Conservation (phyloP, 2,329 filamentous ascomycete genomes). For the Sporothrix inflata region DNA sequence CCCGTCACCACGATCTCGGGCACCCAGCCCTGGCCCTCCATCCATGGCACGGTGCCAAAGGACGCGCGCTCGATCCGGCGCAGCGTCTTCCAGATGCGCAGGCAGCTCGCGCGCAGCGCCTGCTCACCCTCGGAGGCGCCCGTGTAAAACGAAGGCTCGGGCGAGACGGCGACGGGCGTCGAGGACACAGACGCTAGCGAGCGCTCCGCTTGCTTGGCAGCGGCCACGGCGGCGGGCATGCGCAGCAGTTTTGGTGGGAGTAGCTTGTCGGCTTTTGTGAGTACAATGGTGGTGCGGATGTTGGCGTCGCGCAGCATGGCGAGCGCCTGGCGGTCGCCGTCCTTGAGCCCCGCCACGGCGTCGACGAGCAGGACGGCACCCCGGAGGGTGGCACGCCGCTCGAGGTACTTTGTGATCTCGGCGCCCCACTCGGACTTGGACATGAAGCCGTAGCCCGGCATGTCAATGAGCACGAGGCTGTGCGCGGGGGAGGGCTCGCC, state of each 20-base stretch:
- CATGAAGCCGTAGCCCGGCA: conserved; percentile 45
- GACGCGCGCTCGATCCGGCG: conserved; percentile 29
- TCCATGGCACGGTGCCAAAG: conserved; percentile 35
- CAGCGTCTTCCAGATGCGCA: conserved; percentile 40
- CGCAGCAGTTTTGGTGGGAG: conserved; percentile 28
- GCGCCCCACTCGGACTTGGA: conserved; percentile 54
- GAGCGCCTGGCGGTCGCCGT: conserved; percentile 53
- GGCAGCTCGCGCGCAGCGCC: conserved; percentile 36
- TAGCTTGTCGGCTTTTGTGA: conserved; percentile 62
- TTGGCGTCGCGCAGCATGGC: conserved; percentile 50
- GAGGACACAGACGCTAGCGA: not conserved
- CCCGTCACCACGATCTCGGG: conserved; percentile 42
- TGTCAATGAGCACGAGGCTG: conserved; percentile 49
- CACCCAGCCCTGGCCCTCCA: conserved; percentile 40
- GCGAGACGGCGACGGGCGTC: not conserved
- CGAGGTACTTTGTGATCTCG: conserved; percentile 56
- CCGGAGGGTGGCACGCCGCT: conserved; percentile 49
- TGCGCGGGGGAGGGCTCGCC: conserved; percentile 49
- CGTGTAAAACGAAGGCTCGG: not conserved
- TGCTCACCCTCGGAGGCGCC: conserved; percentile 22
- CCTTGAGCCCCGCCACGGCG: conserved; percentile 55
- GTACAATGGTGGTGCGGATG: conserved; percentile 52
- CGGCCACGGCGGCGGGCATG: not conserved
- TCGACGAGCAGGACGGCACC: conserved; percentile 60
- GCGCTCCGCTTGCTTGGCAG: not conserved